These are phyloP conservation scores for Botryotinia calthae DNA, from an alignment of 2,329 filamentous ascomycete species.

Conservation along the genomic window DNA sequence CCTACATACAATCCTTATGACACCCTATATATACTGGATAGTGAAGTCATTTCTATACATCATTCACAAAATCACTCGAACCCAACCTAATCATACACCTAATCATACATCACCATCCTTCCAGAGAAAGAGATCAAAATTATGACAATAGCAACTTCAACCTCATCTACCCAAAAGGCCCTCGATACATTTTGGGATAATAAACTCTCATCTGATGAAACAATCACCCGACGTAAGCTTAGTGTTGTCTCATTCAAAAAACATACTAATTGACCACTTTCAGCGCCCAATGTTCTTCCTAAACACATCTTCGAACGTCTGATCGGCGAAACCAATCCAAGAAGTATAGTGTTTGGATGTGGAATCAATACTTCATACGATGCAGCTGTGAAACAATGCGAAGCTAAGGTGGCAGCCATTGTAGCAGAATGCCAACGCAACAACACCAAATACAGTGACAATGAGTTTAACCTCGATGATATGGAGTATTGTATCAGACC, in stretches of 20 bases:
- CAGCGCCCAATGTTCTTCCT: constrained; percentile 16
- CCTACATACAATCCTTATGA: neutral
- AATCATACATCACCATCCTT: neutral
- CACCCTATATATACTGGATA: neutral
- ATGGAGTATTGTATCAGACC: constrained; percentile 24
- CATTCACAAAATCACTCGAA: neutral
- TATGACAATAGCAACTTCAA: neutral
- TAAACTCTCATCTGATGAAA: neutral
- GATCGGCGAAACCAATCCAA: neutral
- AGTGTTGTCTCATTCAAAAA: neutral
- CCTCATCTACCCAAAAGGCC: neutral
- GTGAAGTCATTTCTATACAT: neutral
- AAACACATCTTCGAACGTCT: constrained; percentile 8
- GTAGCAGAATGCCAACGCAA: constrained; percentile 63
- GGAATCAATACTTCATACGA: constrained; percentile 60
- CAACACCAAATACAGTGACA: constrained; percentile 79
- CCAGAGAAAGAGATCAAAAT: neutral
- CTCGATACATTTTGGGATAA: constrained; percentile 17
- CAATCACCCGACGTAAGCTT: constrained; percentile 7
- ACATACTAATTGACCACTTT: neutral
- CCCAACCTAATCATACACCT: neutral
- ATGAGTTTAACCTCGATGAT: constrained; percentile 75
- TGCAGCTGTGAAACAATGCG: constrained; percentile 65
- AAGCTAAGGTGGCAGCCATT: constrained; percentile 58
- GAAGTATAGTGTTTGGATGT: neutral